Base-by-base conservation (phyloP, 2,329 filamentous ascomycete genomes). In the Bipolaris bicolor region DNA sequence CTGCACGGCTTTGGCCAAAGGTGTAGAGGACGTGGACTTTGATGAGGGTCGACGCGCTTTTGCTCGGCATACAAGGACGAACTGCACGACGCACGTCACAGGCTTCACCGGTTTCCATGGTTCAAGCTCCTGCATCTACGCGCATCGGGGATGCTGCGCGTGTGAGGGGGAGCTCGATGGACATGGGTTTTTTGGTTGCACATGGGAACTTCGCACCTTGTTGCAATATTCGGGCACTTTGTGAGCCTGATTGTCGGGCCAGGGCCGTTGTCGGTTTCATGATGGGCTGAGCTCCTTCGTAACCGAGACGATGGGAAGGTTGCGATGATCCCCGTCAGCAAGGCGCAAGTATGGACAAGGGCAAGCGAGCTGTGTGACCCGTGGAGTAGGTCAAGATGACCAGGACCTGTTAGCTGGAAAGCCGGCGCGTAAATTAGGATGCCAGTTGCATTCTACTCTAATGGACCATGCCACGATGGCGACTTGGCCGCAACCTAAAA, bases 201-300 rank as follows among this genome's bases (percentile, higher is more conserved):
- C 55, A 56, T 56, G 62, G 60, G 43, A 59, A 39, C 46, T 49
- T 49, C 24, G 37, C 41, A 55, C 39, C 55, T 58, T 58, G 52
- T 59, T 48, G 58, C 61, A 60, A 61, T 60, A 60, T 67, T 65
- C 57, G 58, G 57, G 54, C 57, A 49, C 47, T 57, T 52, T 52
- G 44, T 40, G 64, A 59, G 59, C 60, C 63, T 61, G 57, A 62
- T 50, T 58, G 52, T 58, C 58, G 55, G 55, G 57, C 52, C 56
- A 64, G 55, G 57, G 55, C 63, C 57, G 52, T 60, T 52, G 57
- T 54, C 55, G 49, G 54, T 61, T 56, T 61, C 52, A 62, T 50
- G 43, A 46, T 56, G 49, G 48, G 55, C 45, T 49, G 44, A 57
- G 45, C 55, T 63, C 58, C 52, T 63, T 57, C 49, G 49, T 47